phyloP scores from a whole-genome alignment of 768 basidiomycete species.

The Mycena capillaripes region DNA sequence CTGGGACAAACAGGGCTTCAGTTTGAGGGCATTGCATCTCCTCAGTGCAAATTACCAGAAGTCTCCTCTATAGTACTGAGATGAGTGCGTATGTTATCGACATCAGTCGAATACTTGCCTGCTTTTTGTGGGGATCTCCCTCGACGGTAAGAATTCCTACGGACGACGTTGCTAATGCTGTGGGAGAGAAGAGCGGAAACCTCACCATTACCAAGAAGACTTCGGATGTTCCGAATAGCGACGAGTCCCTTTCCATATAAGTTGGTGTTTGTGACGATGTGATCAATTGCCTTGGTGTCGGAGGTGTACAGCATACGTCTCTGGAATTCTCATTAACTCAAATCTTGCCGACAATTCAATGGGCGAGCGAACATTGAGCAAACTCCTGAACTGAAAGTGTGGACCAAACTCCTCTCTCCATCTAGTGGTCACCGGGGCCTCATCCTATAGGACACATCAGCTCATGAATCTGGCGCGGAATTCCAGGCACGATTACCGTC shows the following conservation, averaged over 20 bases:
- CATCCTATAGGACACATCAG: not conserved
- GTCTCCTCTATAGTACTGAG: not conserved
- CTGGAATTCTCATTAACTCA: constrained; percentile 2
- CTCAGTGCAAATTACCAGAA: constrained; percentile 2
- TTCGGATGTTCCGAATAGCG: not conserved
- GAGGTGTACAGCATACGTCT: constrained; percentile 1
- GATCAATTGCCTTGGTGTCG: constrained; percentile 5
- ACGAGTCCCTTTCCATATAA: constrained; percentile 5
- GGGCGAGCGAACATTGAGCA: not conserved
- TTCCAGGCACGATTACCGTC: not conserved
- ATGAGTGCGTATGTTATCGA: not conserved
- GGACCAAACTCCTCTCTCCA: not conserved
- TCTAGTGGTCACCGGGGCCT: not conserved
- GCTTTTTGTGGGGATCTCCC: constrained; percentile 1
- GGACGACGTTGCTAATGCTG: constrained; percentile 9
- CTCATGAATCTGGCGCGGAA: not conserved
- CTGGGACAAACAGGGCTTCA: constrained; percentile 37
- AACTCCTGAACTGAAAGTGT: constrained; percentile 1
- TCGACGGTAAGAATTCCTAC: constrained; percentile 8
- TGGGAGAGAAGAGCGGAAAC: constrained; percentile 6
- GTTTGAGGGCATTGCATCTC: not conserved
- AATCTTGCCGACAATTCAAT: constrained; percentile 4
- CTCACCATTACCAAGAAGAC: constrained; percentile 9
- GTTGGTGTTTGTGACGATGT: constrained; percentile 4
- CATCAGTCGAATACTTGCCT: constrained; percentile 1